Evolutionary conservation across 306 rosid genomes (phyloP).

Genomic region (Cicer cuneatum): DNA sequence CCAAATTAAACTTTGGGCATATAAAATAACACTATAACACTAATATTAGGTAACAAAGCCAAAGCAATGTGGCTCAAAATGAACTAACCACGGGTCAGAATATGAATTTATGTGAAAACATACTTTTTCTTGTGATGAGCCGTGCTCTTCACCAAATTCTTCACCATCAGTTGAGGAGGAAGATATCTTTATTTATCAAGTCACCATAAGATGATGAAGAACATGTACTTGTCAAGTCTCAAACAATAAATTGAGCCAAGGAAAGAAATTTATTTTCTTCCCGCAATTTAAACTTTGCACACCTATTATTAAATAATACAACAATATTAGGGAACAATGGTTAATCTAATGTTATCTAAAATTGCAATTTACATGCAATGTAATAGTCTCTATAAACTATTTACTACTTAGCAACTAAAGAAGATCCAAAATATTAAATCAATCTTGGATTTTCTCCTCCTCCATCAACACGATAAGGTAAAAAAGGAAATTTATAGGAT

Average conservation of each 20-base stretch:
- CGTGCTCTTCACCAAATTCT: neutral
- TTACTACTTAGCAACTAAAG: neutral
- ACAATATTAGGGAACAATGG: neutral
- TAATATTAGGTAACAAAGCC: neutral
- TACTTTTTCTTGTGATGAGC: neutral
- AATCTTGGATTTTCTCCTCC: neutral
- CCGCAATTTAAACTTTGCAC: constrained; percentile 9
- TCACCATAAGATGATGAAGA: neutral
- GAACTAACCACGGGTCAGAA: neutral
- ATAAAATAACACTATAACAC: neutral
- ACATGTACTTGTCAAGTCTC: neutral
- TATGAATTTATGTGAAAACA: neutral
- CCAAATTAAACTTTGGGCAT: neutral
- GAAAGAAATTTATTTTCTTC: neutral
- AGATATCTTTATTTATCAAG: neutral
- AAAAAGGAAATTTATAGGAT: neutral
- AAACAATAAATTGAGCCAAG: neutral
- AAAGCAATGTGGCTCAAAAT: neutral
- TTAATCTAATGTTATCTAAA: neutral
- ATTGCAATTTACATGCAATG: neutral
- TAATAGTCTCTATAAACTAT: neutral
- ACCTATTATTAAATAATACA: neutral
- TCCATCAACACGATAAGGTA: neutral
- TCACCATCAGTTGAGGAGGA: neutral
- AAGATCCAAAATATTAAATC: neutral